These are phyloP conservation scores for Colletotrichum melonis DNA, from an alignment of 2,329 filamentous ascomycete genomes.

Conservation along the genomic window DNA sequence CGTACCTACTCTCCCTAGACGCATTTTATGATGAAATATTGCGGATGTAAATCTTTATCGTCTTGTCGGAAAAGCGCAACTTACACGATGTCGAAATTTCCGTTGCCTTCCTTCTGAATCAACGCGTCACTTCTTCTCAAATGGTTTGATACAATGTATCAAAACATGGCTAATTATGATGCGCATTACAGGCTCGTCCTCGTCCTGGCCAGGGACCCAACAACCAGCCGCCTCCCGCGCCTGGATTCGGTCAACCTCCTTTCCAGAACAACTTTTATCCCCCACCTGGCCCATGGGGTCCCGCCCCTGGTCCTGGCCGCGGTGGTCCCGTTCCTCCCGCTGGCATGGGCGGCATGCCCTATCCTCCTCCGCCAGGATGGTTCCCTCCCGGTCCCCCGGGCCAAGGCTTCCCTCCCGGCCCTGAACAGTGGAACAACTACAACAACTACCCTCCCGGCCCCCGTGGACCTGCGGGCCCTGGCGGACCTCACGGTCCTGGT, in stretches of 20 bases:
- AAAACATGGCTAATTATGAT: slow-evolving; percentile 40
- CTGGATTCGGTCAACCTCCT: slow-evolving; percentile 55
- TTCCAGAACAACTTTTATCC: slow-evolving; percentile 63
- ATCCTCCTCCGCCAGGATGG: slow-evolving; percentile 82
- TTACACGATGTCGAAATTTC: slow-evolving; percentile 93
- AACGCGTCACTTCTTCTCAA: slow-evolving; percentile 34
- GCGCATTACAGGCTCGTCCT: slow-evolving; percentile 52
- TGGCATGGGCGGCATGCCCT: slow-evolving; percentile 78
- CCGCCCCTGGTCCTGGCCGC: slow-evolving; percentile 60
- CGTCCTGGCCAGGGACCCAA: slow-evolving; percentile 47
- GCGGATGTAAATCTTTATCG: slow-evolving; percentile 90
- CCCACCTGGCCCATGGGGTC: slow-evolving; percentile 65
- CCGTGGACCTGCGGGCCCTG: slow-evolving; percentile 61
- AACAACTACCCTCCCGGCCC: slow-evolving; percentile 72
- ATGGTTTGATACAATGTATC: neutral
- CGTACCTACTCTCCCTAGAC: slow-evolving; percentile 33
- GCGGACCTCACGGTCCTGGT: slow-evolving; percentile 47
- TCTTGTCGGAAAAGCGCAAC: slow-evolving; percentile 90
- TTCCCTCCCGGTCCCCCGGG: slow-evolving; percentile 76
- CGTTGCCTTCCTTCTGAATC: slow-evolving; percentile 99
- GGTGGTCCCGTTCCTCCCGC: slow-evolving; percentile 43
- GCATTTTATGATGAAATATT: slow-evolving; percentile 85
- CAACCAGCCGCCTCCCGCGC: slow-evolving; percentile 47
- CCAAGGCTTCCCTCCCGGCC: slow-evolving; percentile 76
- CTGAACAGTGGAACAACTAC: slow-evolving; percentile 64